Conservation (phyloP, 495 filamentous ascomycete species). For the Xylaria scruposa region DNA sequence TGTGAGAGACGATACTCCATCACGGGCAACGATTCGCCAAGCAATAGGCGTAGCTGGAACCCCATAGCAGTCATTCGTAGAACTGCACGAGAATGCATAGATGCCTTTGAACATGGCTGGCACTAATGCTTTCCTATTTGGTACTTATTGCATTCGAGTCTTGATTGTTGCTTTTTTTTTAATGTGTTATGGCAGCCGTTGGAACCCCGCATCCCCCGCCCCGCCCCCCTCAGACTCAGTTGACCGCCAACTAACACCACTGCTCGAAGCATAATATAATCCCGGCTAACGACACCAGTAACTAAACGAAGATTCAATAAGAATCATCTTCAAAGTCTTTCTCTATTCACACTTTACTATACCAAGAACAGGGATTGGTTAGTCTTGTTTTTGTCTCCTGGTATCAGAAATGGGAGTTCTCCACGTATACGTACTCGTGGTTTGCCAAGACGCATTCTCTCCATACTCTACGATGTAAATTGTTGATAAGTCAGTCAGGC, state of each 20-base stretch:
- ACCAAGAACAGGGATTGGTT: background rate
- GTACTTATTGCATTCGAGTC: background rate
- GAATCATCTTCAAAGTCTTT: too few species aligned
- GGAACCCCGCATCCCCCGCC: slow-evolving; percentile 5
- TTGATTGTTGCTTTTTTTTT: background rate
- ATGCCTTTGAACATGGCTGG: background rate
- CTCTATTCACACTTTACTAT: background rate
- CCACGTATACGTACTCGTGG: background rate
- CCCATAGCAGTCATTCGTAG: background rate
- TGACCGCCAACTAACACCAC: background rate
- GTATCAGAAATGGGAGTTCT: background rate
- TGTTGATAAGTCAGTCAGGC: background rate
- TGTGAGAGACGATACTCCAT: background rate
- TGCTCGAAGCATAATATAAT: background rate
- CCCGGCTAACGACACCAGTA: background rate
- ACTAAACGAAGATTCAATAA: background rate
- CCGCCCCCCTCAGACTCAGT: background rate
- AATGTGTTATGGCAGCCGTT: background rate
- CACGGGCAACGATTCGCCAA: background rate
- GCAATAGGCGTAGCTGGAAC: background rate
- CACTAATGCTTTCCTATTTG: background rate
- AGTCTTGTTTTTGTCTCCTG: background rate
- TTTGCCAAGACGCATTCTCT: background rate
- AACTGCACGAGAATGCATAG: background rate
- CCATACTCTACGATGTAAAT: too few species aligned